Percentiles rank a stretch among this genome's conserved stretches.
phyloP scores from a whole-genome alignment of 108 stramenopile species.

The Parmales sp. region DNA sequence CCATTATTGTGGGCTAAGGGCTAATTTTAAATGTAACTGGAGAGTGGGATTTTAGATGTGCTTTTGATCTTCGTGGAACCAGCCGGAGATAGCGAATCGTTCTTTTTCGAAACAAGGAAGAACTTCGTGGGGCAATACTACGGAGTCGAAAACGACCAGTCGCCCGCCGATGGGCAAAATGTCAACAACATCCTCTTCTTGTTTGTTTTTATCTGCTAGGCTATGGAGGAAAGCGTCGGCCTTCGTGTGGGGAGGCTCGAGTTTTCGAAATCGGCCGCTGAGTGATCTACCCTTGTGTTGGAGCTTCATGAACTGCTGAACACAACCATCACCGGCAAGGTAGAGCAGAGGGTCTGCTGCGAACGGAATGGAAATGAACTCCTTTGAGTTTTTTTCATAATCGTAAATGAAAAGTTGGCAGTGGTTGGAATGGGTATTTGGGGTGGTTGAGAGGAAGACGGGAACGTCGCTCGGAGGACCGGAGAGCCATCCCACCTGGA shows the following conservation, averaged over 20 bases:
- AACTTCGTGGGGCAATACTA: neutral
- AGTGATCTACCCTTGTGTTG: neutral
- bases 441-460: neutral
- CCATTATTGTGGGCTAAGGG: constrained; percentile 25
- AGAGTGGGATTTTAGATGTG: neutral
- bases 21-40: neutral
- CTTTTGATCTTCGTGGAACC: neutral
- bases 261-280: neutral
- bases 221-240: neutral
- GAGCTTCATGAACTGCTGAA: neutral
- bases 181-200: neutral
- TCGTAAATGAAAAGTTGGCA: neutral
- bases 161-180: neutral
- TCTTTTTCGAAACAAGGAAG: neutral
- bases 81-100: neutral
- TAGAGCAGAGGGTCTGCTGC: neutral
- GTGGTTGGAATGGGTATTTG: neutral
- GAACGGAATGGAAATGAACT: neutral
- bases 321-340: neutral
- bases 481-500: neutral
- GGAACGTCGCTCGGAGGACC: neutral
- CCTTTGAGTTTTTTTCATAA: neutral
- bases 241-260: neutral
- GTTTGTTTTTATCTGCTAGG: neutral
- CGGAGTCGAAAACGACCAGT: neutral